Evolutionary conservation across 192 early-diverging fungal species (phyloP).

Genomic region (Thoreauomyces humboldtii): DNA sequence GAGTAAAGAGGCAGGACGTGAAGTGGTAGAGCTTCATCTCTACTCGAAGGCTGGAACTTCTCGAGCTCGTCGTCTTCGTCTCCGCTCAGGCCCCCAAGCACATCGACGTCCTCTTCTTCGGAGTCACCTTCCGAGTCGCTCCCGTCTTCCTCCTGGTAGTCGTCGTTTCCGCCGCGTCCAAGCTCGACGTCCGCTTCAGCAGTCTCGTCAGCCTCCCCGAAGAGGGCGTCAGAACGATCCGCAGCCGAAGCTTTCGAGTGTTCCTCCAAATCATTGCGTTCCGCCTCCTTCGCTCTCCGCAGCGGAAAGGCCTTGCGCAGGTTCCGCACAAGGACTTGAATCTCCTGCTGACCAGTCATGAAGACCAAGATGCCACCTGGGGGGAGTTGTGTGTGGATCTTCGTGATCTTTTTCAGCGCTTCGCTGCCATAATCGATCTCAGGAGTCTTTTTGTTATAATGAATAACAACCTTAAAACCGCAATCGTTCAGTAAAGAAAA

Average conservation of each 20-base stretch:
- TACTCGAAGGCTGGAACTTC: neutral
- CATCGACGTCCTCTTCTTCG: slow-evolving; percentile 64
- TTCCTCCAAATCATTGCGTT: slow-evolving; percentile 24
- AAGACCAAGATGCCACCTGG: slow-evolving; percentile 93
- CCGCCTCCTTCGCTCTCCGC: slow-evolving; percentile 26
- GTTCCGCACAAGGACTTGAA: slow-evolving; percentile 71
- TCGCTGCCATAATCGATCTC: slow-evolving; percentile 81
- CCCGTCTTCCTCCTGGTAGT: slow-evolving; percentile 54
- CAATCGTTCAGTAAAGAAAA: neutral
- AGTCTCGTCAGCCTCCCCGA: slow-evolving; percentile 37
- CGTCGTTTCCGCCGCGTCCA: slow-evolving; percentile 53
- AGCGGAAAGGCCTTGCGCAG: slow-evolving; percentile 72
- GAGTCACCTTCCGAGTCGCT: slow-evolving; percentile 59
- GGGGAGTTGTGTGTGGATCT: slow-evolving; percentile 92
- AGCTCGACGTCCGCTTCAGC: slow-evolving; percentile 41
- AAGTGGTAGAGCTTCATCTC: slow-evolving; percentile 49
- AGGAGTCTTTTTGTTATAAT: slow-evolving; percentile 93
- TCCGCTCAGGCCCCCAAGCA: slow-evolving; percentile 41
- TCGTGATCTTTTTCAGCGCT: slow-evolving; percentile 85
- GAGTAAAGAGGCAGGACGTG: slow-evolving; percentile 98
- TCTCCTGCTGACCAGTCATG: slow-evolving; percentile 92
- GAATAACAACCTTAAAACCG: slow-evolving; percentile 65
- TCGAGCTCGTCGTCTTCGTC: slow-evolving; percentile 50
- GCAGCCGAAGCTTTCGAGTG: neutral
- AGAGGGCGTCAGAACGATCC: slow-evolving; percentile 7